These are phyloP conservation scores for Stemphylium vesicarium DNA, from an alignment of 2,329 filamentous ascomycete genomes.

Conservation along the genomic window DNA sequence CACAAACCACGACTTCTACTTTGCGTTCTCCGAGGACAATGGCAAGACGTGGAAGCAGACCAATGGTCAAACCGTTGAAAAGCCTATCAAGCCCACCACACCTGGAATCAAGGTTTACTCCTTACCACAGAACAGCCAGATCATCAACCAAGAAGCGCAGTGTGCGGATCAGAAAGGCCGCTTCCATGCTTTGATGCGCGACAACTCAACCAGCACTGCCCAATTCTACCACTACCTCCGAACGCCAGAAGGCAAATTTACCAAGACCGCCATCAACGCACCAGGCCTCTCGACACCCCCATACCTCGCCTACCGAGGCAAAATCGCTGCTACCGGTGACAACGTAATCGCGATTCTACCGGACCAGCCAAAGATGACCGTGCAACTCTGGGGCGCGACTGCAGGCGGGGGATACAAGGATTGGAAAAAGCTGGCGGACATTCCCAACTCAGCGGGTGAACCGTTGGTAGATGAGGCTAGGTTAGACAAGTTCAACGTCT, in stretches of 20 bases:
- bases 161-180: slow-evolving; percentile 54
- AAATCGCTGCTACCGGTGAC: slow-evolving; percentile 37
- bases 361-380: slow-evolving; percentile 36
- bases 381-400: slow-evolving; percentile 40
- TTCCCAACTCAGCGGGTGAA: slow-evolving; percentile 40
- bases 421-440: slow-evolving; percentile 41
- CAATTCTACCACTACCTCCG: slow-evolving; percentile 45
- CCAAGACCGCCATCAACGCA: slow-evolving; percentile 39
- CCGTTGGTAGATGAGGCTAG: slow-evolving; percentile 42
- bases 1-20: slow-evolving; percentile 60
- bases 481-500: slow-evolving; percentile 27
- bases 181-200: slow-evolving; percentile 59
- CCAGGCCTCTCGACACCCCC: slow-evolving; percentile 38
- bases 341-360: slow-evolving; percentile 40
- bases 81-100: slow-evolving; percentile 51
- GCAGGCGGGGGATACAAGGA: slow-evolving; percentile 34
- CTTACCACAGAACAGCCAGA: slow-evolving; percentile 55
- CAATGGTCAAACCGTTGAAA: slow-evolving; percentile 46
- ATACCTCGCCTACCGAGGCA: slow-evolving; percentile 43
- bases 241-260: slow-evolving; percentile 35
- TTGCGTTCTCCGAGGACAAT: slow-evolving; percentile 56
- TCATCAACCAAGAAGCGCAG: slow-evolving; percentile 61
- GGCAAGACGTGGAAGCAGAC: slow-evolving; percentile 55
- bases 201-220: slow-evolving; percentile 41
- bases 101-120: slow-evolving; percentile 53